These are phyloP conservation scores for Scleroderma citrinum DNA, from an alignment of 768 basidiomycete species.

Conservation along the genomic window DNA sequence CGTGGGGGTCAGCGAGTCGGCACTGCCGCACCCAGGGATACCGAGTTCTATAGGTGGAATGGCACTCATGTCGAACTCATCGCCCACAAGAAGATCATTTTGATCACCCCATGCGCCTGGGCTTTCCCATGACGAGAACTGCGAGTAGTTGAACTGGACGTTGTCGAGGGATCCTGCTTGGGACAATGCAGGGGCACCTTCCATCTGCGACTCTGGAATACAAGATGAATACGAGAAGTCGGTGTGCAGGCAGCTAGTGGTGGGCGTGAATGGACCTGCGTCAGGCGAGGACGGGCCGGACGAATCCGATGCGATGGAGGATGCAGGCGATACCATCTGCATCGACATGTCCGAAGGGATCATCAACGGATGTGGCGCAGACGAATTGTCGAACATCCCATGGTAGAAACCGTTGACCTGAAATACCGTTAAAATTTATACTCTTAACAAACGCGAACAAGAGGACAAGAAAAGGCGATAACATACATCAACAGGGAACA, in stretches of 20 bases:
- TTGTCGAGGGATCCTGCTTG: too few relatives aligned
- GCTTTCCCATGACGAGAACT: constrained; percentile 25
- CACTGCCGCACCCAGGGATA: constrained; percentile 40
- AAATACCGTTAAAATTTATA: too few relatives aligned
- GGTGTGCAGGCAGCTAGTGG: constrained; percentile 11
- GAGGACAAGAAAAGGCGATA: constrained; percentile 6
- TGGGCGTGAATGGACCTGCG: constrained; percentile 47
- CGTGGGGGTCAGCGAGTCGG: constrained; percentile 13
- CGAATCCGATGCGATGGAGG: constrained; percentile 40
- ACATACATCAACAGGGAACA: constrained; percentile 38
- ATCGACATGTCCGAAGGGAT: constrained; percentile 33
- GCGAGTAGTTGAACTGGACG: constrained; percentile 23
- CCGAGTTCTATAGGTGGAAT: constrained; percentile 65
- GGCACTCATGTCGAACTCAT: constrained; percentile 61
- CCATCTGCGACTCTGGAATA: constrained; percentile 7
- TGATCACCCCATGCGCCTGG: constrained; percentile 30
- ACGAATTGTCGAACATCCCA: constrained; percentile 36
- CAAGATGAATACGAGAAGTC: constrained; percentile 1
- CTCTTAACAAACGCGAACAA: too few relatives aligned
- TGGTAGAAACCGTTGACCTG: constrained; percentile 48
- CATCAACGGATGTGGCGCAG: constrained; percentile 38
- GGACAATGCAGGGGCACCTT: constrained; percentile 9
- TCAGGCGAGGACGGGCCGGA: constrained; percentile 49
- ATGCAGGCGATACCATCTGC: constrained; percentile 45
- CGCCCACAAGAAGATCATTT: constrained; percentile 38